Evolutionary conservation across 768 basidiomycete genomes (phyloP).

Genomic region (Trametopsis cervina): DNA sequence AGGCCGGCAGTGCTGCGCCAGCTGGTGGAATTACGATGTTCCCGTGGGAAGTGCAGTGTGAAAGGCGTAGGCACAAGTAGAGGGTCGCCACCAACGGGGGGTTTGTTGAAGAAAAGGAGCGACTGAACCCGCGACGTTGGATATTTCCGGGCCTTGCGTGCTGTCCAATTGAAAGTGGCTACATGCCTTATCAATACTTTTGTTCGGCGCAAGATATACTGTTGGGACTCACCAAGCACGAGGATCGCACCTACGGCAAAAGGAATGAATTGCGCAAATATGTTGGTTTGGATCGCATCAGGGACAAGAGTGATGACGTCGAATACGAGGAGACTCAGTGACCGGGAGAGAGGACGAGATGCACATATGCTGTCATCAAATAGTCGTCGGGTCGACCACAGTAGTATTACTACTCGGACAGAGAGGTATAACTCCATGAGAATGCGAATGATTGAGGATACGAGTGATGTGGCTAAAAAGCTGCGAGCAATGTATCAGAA

Average conservation of each 20-base stretch:
- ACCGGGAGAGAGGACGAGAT: conserved; percentile 19
- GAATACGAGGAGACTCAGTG: conserved; percentile 34
- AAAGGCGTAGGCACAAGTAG: conserved; percentile 13
- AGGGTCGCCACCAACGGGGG: not conserved
- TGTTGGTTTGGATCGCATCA: conserved; percentile 25
- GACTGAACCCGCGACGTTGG: conserved; percentile 2
- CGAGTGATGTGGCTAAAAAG: conserved; percentile 32
- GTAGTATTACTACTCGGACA: conserved; percentile 24
- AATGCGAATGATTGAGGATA: conserved; percentile 29
- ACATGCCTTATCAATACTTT: not conserved
- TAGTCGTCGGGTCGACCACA: not conserved
- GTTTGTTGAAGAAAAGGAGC: not conserved
- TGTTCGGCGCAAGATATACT: not conserved
- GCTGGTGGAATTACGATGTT: conserved; percentile 1
- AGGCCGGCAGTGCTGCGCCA: conserved; percentile 3
- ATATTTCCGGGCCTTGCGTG: not conserved
- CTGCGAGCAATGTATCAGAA: conserved; percentile 19
- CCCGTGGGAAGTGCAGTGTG: conserved; percentile 11
- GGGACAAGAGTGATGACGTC: conserved; percentile 37
- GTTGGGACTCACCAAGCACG: conserved; percentile 33
- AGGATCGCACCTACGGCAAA: conserved; percentile 34
- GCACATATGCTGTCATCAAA: not conserved
- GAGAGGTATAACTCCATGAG: conserved; percentile 32
- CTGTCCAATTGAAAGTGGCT: conserved; percentile 18
- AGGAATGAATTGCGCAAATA: conserved; percentile 34